Evolutionary conservation across 163 green algal genomes (phyloP), one percentile per base, ranked within the genome.

Genomic region (Chlamydomonas reinhardtii): DNA sequence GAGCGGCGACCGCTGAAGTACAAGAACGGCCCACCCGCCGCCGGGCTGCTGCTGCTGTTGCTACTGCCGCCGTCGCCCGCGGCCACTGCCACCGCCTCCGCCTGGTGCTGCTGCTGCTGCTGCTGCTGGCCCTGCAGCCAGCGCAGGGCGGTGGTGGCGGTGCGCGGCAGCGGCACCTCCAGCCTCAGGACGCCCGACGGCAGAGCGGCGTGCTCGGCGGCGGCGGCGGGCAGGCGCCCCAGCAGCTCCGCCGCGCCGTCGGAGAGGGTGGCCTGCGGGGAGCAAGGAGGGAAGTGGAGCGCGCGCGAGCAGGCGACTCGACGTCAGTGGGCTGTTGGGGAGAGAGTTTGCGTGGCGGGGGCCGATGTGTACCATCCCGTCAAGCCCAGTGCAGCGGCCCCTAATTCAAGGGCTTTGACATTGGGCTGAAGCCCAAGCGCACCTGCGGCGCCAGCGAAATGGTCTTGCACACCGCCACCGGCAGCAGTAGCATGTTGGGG

Each of bases 1-100:
- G 94, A 96, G 74, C 92, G 89, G 1, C 96, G 88, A 0, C 93
- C 92, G 12, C 94, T 97, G 87, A 98, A 98, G 89, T 97, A 98
- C 4, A 97, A 66, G 54, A 83, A 73, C 0, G 93, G 94, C 73
- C 86, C 79, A n/a, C 90, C 71, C 19, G 70, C 37, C 22, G 75
- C 48, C 2, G 70, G 14, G 64, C 48, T 84, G 43, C 34, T 75
- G 80, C 29, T 70, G 73, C 48, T 54, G 0, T 0, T 48, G 64
- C 29, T 84, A 65, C 29, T 22, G 27, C 27, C 61, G 6, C 61
- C 61, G 20, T 14, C 19, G 12, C 61, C 61, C 2, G 65, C 65
- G 17, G 48, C 48, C 14, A 17, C 48, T 37, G 64, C 64, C 8
- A 29, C 29, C 1, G 9, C 15, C 64, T 71, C 17, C 29, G 64